These are phyloP conservation scores for Aechmea fasciata DNA, from an alignment of 176 grass and related monocot species.

Conservation along the genomic window DNA sequence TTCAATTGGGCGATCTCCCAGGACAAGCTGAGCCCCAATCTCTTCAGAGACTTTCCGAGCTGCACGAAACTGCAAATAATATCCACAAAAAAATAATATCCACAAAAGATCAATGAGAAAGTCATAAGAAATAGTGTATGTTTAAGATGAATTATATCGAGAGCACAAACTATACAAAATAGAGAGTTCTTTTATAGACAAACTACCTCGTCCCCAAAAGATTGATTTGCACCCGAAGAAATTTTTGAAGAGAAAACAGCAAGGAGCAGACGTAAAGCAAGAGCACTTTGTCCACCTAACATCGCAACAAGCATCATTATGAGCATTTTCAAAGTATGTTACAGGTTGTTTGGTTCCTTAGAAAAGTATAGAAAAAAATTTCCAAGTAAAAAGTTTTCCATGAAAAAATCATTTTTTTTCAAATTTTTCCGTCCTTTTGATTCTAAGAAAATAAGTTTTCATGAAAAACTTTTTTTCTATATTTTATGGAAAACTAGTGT, in stretches of 20 bases:
- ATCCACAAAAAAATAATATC: neutral
- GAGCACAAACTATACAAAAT: constrained; percentile 9
- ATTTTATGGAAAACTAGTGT: too few species aligned
- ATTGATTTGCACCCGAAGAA: constrained; percentile 51
- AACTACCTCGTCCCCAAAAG: constrained; percentile 80
- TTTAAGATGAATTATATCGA: neutral
- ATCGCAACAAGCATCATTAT: constrained; percentile 3
- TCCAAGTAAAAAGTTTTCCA: too few species aligned
- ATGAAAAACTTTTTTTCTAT: too few species aligned
- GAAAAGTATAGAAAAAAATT: too few species aligned
- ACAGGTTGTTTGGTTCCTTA: too few species aligned
- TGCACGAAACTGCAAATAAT: constrained; percentile 50
- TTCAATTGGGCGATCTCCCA: constrained; percentile 93
- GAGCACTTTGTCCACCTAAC: constrained; percentile 79
- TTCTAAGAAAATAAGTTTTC: neutral
- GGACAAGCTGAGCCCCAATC: constrained; percentile 82
- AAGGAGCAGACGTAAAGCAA: constrained; percentile 81
- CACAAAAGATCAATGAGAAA: neutral
- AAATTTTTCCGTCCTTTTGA: neutral
- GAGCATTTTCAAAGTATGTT: neutral
- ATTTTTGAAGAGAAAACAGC: constrained; percentile 89
- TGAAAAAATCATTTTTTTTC: too few species aligned
- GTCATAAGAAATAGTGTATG: neutral
- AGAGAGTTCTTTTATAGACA: neutral
- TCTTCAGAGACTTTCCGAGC: constrained; percentile 85